Conservation (phyloP, 192 early-diverging fungal genomes). For the Coemansia asiatica region DNA sequence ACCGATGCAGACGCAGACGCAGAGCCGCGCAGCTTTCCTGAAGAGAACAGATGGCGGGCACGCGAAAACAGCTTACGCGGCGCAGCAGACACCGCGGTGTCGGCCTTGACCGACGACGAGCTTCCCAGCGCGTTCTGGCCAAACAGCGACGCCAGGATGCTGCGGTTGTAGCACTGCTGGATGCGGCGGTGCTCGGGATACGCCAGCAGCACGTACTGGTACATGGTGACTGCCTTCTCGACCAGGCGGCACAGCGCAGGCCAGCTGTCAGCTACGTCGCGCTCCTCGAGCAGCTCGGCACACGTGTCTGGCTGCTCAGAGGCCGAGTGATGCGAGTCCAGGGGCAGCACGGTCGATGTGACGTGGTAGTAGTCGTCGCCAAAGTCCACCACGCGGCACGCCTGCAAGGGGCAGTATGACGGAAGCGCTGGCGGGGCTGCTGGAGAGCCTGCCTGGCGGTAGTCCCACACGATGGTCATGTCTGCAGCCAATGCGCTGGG, state of each 20-base stretch:
- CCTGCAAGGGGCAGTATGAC: conserved; percentile 39
- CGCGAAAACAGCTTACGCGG: conserved; percentile 53
- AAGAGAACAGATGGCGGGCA: conserved; percentile 51
- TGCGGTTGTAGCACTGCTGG: conserved; percentile 57
- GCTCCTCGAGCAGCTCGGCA: conserved; percentile 53
- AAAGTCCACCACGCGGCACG: conserved; percentile 45
- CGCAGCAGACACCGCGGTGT: conserved; percentile 36
- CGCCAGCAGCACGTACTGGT: conserved; percentile 50
- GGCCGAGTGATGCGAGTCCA: conserved; percentile 21
- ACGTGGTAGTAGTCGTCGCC: conserved; percentile 51
- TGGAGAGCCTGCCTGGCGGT: conserved; percentile 30
- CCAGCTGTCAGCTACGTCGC: conserved; percentile 50
- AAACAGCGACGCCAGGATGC: conserved; percentile 53
- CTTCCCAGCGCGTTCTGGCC: conserved; percentile 51
- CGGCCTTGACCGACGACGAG: conserved; percentile 42
- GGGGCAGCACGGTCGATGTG: conserved; percentile 40
- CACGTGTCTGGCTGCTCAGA: conserved; percentile 24
- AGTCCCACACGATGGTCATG: conserved; percentile 54
- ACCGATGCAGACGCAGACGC: conserved; percentile 1
- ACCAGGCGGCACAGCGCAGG: conserved; percentile 48
- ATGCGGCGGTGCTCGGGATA: conserved; percentile 53
- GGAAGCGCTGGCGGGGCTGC: not conserved
- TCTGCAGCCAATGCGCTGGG: conserved; percentile 39
- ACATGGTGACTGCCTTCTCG: conserved; percentile 47
- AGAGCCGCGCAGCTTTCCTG: conserved; percentile 19